phyloP scores from a whole-genome alignment of 1,284 basidiomycete genomes.

The Coniferiporia sulphurascens region DNA sequence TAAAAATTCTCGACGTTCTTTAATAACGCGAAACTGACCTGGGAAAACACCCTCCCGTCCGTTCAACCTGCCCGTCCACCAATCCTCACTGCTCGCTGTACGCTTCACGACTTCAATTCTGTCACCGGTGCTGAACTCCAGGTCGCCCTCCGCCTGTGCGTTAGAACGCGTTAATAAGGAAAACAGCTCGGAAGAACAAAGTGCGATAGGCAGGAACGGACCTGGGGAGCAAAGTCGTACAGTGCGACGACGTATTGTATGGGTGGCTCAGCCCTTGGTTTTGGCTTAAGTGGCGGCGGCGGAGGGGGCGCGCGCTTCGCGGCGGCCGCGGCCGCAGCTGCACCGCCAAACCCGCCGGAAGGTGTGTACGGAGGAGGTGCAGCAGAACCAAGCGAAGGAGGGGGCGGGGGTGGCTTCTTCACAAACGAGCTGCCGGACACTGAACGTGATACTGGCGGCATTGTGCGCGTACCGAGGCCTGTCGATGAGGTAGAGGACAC shows the following conservation, averaged over 20 bases:
- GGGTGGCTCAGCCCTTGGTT: constrained; percentile 58
- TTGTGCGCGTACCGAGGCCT: constrained; percentile 34
- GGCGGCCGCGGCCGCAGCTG: constrained; percentile 37
- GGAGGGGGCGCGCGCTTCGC: constrained; percentile 84
- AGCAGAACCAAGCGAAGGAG: constrained; percentile 35
- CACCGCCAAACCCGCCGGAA: constrained; percentile 34
- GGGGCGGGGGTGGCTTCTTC: constrained; percentile 41
- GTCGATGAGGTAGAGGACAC: constrained; percentile 35
- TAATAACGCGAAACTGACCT: constrained; percentile 46
- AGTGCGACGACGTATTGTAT: constrained; percentile 85
- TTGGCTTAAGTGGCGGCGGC: constrained; percentile 76
- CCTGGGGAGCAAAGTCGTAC: constrained; percentile 92
- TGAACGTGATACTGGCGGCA: constrained; percentile 32
- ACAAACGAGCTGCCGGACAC: constrained; percentile 37
- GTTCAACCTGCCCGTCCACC: constrained; percentile 94
- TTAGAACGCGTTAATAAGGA: constrained; percentile 1
- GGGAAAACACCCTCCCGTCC: constrained; percentile 92
- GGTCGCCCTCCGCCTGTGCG: constrained; percentile 82
- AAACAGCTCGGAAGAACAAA: not conserved
- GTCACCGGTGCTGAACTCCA: constrained; percentile 91
- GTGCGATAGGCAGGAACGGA: constrained; percentile 24
- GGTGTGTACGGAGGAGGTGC: constrained; percentile 48
- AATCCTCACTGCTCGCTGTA: constrained; percentile 85
- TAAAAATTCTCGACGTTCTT: not conserved
- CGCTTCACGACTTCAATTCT: constrained; percentile 89